A percentile compares a stretch with the other conserved stretches of the same genome.
phyloP scores from a whole-genome alignment of 2,329 filamentous ascomycete genomes.

The Sphaerulina vaccinii region DNA sequence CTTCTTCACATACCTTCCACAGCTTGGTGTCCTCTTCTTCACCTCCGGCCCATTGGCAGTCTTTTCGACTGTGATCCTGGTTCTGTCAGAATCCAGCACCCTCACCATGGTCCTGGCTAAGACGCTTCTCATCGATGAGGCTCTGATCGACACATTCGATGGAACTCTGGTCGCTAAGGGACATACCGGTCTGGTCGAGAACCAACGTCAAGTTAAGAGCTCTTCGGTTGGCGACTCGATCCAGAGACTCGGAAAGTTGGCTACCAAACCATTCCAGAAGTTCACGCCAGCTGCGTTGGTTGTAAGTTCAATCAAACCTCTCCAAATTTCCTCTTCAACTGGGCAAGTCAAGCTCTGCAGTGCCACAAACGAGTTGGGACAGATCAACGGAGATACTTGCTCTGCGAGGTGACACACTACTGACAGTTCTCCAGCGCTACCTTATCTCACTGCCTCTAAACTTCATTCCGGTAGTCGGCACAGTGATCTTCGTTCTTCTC shows the following conservation, averaged over 20 bases:
- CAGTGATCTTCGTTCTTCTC: slow-evolving; percentile 72
- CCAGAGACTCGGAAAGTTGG: slow-evolving; percentile 56
- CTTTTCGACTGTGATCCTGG: slow-evolving; percentile 68
- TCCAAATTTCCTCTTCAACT: neutral
- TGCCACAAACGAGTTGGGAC: no score
- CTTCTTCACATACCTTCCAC: slow-evolving; percentile 79
- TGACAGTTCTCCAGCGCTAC: slow-evolving; percentile 62
- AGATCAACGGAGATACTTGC: no score
- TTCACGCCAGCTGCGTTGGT: slow-evolving; percentile 62
- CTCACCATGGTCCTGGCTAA: slow-evolving; percentile 57
- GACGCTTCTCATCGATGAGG: slow-evolving; percentile 76
- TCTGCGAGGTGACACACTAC: no score
- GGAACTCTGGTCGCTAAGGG: slow-evolving; percentile 60
- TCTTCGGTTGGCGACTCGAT: slow-evolving; percentile 52
- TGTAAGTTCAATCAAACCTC: neutral
- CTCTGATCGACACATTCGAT: slow-evolving; percentile 86
- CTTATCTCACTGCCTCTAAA: slow-evolving; percentile 87
- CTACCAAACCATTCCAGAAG: slow-evolving; percentile 55
- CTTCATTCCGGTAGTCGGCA: slow-evolving; percentile 87
- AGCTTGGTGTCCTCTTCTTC: slow-evolving; percentile 77
- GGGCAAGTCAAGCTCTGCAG: no score
- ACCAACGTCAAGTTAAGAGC: slow-evolving; percentile 69
- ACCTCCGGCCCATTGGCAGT: slow-evolving; percentile 80
- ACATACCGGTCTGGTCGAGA: slow-evolving; percentile 63
- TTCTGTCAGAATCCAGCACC: slow-evolving; percentile 53